Evolutionary conservation across 495 filamentous ascomycete species (phyloP), one percentile per base, ranked within the genome.

Genomic region (Extremus antarcticus): DNA sequence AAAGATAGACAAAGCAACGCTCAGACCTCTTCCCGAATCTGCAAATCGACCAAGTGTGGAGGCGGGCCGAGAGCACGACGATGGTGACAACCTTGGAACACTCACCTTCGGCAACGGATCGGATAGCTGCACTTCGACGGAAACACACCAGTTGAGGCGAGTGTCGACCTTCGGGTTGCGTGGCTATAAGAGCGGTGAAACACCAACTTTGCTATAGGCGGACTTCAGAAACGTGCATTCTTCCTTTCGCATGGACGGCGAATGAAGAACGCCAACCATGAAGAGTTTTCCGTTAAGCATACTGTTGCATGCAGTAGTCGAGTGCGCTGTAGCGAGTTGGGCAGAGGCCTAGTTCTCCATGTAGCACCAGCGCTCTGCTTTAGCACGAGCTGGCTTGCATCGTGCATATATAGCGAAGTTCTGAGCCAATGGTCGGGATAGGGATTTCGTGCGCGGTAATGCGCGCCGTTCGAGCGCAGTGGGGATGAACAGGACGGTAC

Each of bases 301-400:
- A 55, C 46, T 49, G 43, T 25, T 46, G 53, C 43, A 49, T 55
- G 53, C 53, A 55, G 43, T 55, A 55, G 53, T 25, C 8, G 19
- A 43, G n/a, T 24, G 4, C 24, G 40, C 43, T 17, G 40, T 21
- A 54, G 50, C 35, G 40, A 17, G 10, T 35, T 8, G 40, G 40
- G n/a, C n/a, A n/a, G n/a, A 17, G 16, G 16, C 7, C 10, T 25
- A 24, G 51, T 38, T 25, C 41, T 45, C n/a, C 41, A 45, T 7
- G 15, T 45, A n/a, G 8, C 16, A 45, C 16, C 17, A n/a, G 8
- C n/a, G n/a, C 4, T 45, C 19, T n/a, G 19, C n/a, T 45, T n/a
- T 45, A 45, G 41, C 41, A 17, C 16, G 16, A 25, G 39, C 21
- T 47, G 35, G 23, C 43, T 25, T 19, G 29, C 48, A 23, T 29